Percentiles rank a stretch among this genome's conserved stretches.
Evolutionary conservation across 805 yeast genomes (phyloP).

Genomic region (Wickerhamiella australiensis): DNA sequence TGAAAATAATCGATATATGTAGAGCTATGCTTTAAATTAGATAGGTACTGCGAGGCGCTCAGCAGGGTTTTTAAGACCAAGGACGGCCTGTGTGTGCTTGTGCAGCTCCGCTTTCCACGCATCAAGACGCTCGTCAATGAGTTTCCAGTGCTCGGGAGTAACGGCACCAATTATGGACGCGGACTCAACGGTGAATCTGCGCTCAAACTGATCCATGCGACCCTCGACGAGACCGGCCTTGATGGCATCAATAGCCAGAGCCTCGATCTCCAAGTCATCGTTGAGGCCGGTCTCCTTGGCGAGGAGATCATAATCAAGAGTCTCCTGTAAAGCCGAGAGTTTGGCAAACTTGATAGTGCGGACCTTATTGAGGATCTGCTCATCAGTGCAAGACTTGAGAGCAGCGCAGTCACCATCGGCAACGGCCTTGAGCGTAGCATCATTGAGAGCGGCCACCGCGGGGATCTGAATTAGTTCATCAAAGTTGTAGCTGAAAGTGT

Average conservation of each 20-base stretch:
- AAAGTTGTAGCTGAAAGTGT: constrained; percentile 24
- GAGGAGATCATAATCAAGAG: constrained; percentile 27
- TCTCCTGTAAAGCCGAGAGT: constrained; percentile 19
- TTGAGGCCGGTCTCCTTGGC: constrained; percentile 25
- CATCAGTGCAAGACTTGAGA: constrained; percentile 11
- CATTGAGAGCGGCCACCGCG: constrained; percentile 24
- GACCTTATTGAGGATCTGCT: constrained; percentile 20
- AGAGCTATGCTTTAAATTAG: constrained; percentile 3
- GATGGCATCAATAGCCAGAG: constrained; percentile 33
- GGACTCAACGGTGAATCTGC: constrained; percentile 29
- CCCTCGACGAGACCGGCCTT: constrained; percentile 34
- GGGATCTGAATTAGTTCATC: constrained; percentile 25
- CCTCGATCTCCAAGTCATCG: constrained; percentile 28
- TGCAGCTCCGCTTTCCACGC: constrained; percentile 29
- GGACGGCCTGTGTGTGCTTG: constrained; percentile 14
- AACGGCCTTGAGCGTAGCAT: constrained; percentile 23
- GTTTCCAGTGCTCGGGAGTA: constrained; percentile 30
- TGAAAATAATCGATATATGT: no score
- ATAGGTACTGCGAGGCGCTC: constrained; percentile 8
- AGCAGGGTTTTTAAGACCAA: background rate
- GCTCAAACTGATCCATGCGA: constrained; percentile 32
- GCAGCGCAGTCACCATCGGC: constrained; percentile 26
- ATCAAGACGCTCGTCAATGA: constrained; percentile 26
- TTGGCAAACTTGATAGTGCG: constrained; percentile 25
- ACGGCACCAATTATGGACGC: constrained; percentile 30